Evolutionary conservation across 805 yeast genomes (phyloP), one percentile per base, ranked within the genome.

Genomic region (Maudiozyma barnettii): DNA sequence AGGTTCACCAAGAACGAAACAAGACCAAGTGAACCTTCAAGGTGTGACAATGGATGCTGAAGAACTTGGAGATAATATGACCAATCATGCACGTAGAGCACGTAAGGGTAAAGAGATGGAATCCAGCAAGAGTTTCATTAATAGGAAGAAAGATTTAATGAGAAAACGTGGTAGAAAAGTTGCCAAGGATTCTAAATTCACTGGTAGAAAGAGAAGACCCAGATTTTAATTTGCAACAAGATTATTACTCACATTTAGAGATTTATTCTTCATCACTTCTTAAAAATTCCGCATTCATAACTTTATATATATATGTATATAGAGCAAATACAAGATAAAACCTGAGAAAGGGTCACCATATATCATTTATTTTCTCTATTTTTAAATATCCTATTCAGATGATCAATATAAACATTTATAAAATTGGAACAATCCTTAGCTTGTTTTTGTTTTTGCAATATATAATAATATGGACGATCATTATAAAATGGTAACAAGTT

Each of bases 61-160:
- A 39, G 65, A 75, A 63, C 22, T 37, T 18, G 40, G 40, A n/a
- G 43, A 49, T 36, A 43, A 44, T 38, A 21, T 23, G 23, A 38
- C 47, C 18, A 38, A 41, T 5, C n/a, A 43, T 26, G 43, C 43
- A 26, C 47, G 49, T 40, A 52, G 43, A 47, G 21, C 16, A 18
- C 64, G 60, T 49, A 64, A 77, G 51, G 54, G 52, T 39, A 50
- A 50, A 40, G 46, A 43, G 5, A 45, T 45, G 7, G 98, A 91
- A 68, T 72, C 85, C 3, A 78, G 75, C 58, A 89, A 87, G 65
- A 93, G 81, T 3, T 93, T 75, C 64, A 88, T 93, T 55, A 72
- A 72, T 57, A 79, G 99, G 65, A 93, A 93, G 84, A 93, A 93
- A 73, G 96, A 86, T 47, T 72, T 90, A 47, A 88, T 84, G 91